A percentile compares a stretch with the other conserved stretches of the same genome.
phyloP scores from a whole-genome alignment of 306 rosid genomes.

The Cicer pinnatifidum region DNA sequence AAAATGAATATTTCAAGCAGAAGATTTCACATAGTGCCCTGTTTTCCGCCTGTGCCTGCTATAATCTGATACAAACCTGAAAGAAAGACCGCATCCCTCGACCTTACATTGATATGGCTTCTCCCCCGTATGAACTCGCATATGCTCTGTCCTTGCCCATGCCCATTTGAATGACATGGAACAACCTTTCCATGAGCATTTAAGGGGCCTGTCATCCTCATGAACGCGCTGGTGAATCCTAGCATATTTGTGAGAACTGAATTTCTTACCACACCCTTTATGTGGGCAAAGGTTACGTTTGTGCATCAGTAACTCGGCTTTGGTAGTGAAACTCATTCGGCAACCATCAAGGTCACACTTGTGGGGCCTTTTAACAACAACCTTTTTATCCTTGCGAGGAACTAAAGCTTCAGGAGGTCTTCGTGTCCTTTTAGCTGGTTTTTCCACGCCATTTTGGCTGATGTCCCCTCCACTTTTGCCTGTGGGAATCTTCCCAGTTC shows the following conservation, averaged over 20 bases:
- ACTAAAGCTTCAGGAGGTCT: constrained; percentile 48
- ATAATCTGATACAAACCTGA: constrained; percentile 91
- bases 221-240: constrained; percentile 88
- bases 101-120: constrained; percentile 87
- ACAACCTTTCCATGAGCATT: constrained; percentile 99
- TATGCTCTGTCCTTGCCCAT: constrained; percentile 97
- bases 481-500: constrained; percentile 59
- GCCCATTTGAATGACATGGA: constrained; percentile 98
- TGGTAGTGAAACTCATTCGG: constrained; percentile 73
- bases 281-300: constrained; percentile 83
- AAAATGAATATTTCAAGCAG: constrained; percentile 46
- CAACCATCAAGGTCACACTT: constrained; percentile 86
- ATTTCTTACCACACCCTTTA: constrained; percentile 92
- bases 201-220: constrained; percentile 84
- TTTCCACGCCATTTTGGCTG: constrained; percentile 45
- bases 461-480: constrained; percentile 40
- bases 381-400: constrained; percentile 53
- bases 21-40: constrained; percentile 72
- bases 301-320: constrained; percentile 73
- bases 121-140: constrained; percentile 96
- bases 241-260: constrained; percentile 90
- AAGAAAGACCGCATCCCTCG: constrained; percentile 86
- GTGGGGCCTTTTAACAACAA: constrained; percentile 51
- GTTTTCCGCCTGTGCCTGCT: constrained; percentile 96
- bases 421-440: constrained; percentile 54